Evolutionary conservation across 768 basidiomycete species (phyloP).

Genomic region (Vararia minispora): DNA sequence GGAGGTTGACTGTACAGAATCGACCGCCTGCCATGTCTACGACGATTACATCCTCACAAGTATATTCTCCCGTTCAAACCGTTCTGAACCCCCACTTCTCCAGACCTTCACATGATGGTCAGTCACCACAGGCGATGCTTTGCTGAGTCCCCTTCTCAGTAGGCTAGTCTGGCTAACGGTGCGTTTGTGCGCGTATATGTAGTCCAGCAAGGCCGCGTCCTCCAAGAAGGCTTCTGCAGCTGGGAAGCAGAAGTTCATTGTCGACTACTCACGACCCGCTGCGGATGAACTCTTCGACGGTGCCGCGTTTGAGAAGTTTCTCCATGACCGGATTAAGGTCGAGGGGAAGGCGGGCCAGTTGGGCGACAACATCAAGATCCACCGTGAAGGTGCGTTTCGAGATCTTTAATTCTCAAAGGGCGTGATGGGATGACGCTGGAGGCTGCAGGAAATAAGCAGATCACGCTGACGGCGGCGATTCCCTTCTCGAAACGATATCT

Average conservation of each 20-base stretch:
- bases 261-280: slow-evolving; percentile 82
- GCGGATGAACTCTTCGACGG: slow-evolving; percentile 50
- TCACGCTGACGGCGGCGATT: slow-evolving; percentile 77
- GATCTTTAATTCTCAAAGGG: neutral
- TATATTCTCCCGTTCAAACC: no score
- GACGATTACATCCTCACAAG: no score
- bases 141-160: slow-evolving; percentile 91
- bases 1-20: no score
- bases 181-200: slow-evolving; percentile 19
- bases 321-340: slow-evolving; percentile 90
- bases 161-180: slow-evolving; percentile 71
- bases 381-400: slow-evolving; percentile 62
- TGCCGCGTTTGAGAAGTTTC: slow-evolving; percentile 72
- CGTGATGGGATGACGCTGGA: neutral
- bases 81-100: no score
- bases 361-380: slow-evolving; percentile 80
- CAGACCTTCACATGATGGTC: no score
- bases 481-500: slow-evolving; percentile 96
- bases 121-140: slow-evolving; percentile 61
- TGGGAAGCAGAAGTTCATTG: slow-evolving; percentile 67
- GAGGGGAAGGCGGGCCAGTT: slow-evolving; percentile 88
- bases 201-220: slow-evolving; percentile 39
- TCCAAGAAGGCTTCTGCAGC: slow-evolving; percentile 45
- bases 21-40: no score
- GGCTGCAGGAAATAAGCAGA: slow-evolving; percentile 59